Evolutionary conservation across 352 stramenopile species (phyloP).

Genomic region (Globisporangium megalacanthum): DNA sequence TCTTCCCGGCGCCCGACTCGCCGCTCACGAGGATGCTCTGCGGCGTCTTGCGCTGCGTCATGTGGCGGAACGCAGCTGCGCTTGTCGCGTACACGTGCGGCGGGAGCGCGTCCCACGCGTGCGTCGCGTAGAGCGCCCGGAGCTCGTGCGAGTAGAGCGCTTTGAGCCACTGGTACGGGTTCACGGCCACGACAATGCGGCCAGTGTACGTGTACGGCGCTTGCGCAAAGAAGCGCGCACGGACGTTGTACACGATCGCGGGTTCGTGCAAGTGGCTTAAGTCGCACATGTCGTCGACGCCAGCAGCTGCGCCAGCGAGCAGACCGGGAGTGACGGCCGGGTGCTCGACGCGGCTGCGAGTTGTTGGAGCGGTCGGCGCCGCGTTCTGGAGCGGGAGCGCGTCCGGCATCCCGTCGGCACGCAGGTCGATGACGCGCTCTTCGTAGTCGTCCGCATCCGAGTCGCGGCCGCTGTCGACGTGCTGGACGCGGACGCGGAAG

Average conservation of each 20-base stretch:
- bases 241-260: conserved; percentile 91
- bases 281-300: conserved; percentile 81
- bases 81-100: conserved; percentile 90
- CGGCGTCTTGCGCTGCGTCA: conserved; percentile 61
- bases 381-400: conserved; percentile 75
- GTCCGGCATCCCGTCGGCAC: conserved; percentile 68
- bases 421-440: conserved; percentile 64
- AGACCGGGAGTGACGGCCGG: conserved; percentile 20
- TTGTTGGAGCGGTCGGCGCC: neutral
- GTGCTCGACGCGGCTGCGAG: conserved; percentile 11
- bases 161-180: conserved; percentile 92
- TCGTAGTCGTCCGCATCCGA: conserved; percentile 20
- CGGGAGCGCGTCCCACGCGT: conserved; percentile 59
- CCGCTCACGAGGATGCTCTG: conserved; percentile 86
- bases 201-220: conserved; percentile 96
- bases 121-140: conserved; percentile 63
- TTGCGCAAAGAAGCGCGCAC: conserved; percentile 73
- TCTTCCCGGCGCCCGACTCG: conserved; percentile 88
- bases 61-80: conserved; percentile 77
- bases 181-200: conserved; percentile 96
- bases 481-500: conserved; percentile 61
- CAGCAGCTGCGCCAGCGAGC: conserved; percentile 21
- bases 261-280: conserved; percentile 88
- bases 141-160: conserved; percentile 79
- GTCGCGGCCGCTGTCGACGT: conserved; percentile 4